phyloP scores from a whole-genome alignment of 2,329 filamentous ascomycete genomes.

The Aspergillus alliaceus region DNA sequence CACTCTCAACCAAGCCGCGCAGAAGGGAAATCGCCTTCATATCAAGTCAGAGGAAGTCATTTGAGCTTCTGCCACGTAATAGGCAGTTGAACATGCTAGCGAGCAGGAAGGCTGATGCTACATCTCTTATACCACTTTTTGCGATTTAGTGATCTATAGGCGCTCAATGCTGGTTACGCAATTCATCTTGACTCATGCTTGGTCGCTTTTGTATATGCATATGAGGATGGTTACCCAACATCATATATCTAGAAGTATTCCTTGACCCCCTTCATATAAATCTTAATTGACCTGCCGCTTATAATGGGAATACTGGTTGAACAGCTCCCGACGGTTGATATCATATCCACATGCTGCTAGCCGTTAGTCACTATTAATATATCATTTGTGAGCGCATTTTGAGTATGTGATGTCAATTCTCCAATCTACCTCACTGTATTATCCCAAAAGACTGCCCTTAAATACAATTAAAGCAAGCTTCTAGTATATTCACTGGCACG shows the following conservation, averaged over 20 bases:
- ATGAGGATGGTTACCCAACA: neutral
- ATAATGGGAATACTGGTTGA: too few species aligned
- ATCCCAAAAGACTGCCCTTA: too few species aligned
- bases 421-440: too few species aligned
- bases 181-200: neutral
- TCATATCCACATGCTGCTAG: too few species aligned
- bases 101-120: neutral
- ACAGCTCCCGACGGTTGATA: too few species aligned
- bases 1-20: slow-evolving; percentile 25
- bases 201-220: neutral
- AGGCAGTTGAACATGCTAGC: neutral
- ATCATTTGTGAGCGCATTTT: too few species aligned
- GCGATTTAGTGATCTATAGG: neutral
- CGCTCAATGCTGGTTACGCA: neutral
- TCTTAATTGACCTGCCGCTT: neutral
- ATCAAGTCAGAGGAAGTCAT: slow-evolving; percentile 16
- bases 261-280: too few species aligned
- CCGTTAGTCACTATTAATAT: too few species aligned
- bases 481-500: neutral
- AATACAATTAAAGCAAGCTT: too few species aligned
- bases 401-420: too few species aligned
- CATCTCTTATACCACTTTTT: neutral
- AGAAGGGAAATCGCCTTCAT: slow-evolving; percentile 20
- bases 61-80: neutral
- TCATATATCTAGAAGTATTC: neutral